Conservation (phyloP, 169 alveolate species). For the Eimeria sp. region DNA sequence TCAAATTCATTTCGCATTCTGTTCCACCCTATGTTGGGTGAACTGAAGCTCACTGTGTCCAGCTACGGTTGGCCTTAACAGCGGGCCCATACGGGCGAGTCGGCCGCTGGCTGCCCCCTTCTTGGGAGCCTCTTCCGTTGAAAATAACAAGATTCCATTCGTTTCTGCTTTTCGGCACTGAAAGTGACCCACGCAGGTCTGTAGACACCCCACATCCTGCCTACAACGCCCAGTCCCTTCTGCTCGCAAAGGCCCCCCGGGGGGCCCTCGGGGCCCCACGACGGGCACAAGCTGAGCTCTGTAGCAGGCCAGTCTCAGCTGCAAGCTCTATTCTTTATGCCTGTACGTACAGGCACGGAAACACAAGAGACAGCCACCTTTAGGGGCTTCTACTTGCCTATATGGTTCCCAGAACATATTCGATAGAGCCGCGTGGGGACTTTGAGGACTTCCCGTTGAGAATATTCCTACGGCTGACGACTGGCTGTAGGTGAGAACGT, state of each 20-base stretch:
- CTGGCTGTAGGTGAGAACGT: background rate
- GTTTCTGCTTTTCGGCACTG: background rate
- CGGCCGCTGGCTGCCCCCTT: background rate
- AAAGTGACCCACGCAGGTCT: background rate
- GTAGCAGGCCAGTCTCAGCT: background rate
- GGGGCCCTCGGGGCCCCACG: background rate
- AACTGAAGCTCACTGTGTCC: background rate
- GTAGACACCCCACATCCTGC: background rate
- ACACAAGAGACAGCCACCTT: background rate
- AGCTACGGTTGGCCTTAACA: background rate
- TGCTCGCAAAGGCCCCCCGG: background rate
- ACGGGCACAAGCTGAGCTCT: background rate
- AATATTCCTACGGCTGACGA: background rate
- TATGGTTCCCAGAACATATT: background rate
- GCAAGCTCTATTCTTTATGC: too few relatives aligned
- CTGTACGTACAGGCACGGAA: background rate
- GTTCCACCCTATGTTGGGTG: background rate
- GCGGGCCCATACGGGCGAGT: background rate
- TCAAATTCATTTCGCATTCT: slow-evolving; percentile 26
- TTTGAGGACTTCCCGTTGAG: background rate
- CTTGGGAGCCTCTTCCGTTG: background rate
- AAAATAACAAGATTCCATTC: background rate
- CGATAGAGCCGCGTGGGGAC: background rate
- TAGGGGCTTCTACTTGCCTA: background rate
- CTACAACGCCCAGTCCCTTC: background rate